Conservation (phyloP, 371 early-diverging fungal genomes). For the Syncephalis fuscata region DNA sequence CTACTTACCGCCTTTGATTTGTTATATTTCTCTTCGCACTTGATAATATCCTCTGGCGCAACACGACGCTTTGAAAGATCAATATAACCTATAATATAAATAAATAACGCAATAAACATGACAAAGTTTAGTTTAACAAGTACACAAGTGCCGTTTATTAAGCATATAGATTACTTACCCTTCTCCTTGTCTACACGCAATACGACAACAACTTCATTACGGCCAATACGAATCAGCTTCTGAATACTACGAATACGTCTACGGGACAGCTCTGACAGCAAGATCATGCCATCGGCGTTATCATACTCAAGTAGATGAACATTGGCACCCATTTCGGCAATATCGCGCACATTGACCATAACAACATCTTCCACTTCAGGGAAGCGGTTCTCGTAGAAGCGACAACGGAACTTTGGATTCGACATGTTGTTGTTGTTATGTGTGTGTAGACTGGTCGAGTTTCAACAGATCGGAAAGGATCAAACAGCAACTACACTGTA, state of each 20-base stretch:
- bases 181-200: constrained; percentile 98
- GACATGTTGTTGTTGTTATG: background rate
- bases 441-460: too few species aligned
- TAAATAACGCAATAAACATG: too few species aligned
- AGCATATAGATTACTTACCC: too few species aligned
- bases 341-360: constrained; percentile 95
- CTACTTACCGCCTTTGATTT: constrained; percentile 87
- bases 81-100: constrained; percentile 68
- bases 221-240: constrained; percentile 93
- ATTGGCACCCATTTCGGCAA: constrained; percentile 97
- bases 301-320: constrained; percentile 88
- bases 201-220: constrained; percentile 94
- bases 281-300: constrained; percentile 95
- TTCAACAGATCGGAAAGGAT: too few species aligned
- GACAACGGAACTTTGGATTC: constrained; percentile 19
- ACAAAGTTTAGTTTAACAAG: background rate
- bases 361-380: constrained; percentile 98
- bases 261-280: constrained; percentile 89
- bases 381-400: constrained; percentile 90
- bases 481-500: too few species aligned
- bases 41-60: constrained; percentile 86
- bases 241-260: constrained; percentile 97
- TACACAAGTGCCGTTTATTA: too few species aligned
- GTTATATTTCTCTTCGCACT: constrained; percentile 91
- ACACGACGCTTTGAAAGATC: constrained; percentile 98